phyloP scores from a whole-genome alignment of 169 alveolate species.

The Cryptosporidium sp. region DNA sequence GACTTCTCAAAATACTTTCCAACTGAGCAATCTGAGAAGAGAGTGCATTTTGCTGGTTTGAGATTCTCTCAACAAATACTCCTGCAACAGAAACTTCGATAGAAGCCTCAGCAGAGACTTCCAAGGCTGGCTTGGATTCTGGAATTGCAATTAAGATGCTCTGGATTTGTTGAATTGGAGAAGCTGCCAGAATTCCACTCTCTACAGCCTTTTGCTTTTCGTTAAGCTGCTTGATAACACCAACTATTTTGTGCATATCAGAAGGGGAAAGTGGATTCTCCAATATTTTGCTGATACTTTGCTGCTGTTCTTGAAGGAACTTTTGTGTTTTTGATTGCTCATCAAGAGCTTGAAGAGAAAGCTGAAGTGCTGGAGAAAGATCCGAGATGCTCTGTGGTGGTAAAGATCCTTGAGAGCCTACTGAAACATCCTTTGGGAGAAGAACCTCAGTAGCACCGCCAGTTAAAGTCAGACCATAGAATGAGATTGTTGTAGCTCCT shows the following conservation, averaged over 20 bases:
- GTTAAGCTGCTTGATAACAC: slow-evolving; percentile 7
- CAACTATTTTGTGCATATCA: slow-evolving; percentile 44
- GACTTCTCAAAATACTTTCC: slow-evolving; percentile 30
- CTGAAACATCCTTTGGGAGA: slow-evolving; percentile 59
- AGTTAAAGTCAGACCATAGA: slow-evolving; percentile 15
- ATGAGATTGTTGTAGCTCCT: slow-evolving; percentile 29
- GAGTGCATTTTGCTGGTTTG: slow-evolving; percentile 23
- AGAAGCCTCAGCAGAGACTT: background rate
- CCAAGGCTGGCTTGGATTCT: slow-evolving; percentile 2
- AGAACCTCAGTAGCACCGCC: slow-evolving; percentile 15
- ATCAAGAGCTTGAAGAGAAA: slow-evolving; percentile 48
- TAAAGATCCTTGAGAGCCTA: background rate
- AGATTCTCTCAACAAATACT: background rate
- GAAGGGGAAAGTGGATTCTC: slow-evolving; percentile 17
- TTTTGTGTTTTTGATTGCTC: slow-evolving; percentile 57
- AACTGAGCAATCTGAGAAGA: slow-evolving; percentile 31
- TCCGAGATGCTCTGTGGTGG: slow-evolving; percentile 52
- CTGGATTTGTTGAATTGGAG: slow-evolving; percentile 49
- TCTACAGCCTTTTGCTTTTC: slow-evolving; percentile 40
- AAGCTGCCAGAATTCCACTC: slow-evolving; percentile 2
- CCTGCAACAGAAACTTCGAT: slow-evolving; percentile 32
- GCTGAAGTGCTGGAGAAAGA: slow-evolving; percentile 56
- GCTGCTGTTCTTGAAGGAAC: slow-evolving; percentile 58
- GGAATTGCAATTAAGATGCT: background rate
- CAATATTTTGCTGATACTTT: slow-evolving; percentile 26